Percentiles rank a stretch among this genome's conserved stretches.
Evolutionary conservation across 2,329 filamentous ascomycete genomes (phyloP).

Genomic region (Aspergillus luchuensis): DNA sequence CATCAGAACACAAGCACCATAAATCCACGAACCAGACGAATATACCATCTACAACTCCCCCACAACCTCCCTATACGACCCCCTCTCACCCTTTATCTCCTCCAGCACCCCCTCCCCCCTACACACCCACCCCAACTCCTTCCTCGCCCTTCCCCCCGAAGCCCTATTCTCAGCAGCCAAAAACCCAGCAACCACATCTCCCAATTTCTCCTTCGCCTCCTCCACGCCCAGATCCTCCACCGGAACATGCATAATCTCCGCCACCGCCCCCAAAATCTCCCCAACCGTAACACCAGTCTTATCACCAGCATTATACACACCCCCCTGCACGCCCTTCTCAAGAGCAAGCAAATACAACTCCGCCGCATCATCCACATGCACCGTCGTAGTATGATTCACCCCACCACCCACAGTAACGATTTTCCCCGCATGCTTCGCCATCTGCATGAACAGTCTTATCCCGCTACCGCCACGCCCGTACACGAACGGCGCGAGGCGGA

Average conservation of each 20-base stretch:
- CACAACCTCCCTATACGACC: slow-evolving; percentile 24
- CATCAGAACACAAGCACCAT: not conserved
- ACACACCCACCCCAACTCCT: slow-evolving; percentile 40
- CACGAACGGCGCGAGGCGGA: slow-evolving; percentile 44
- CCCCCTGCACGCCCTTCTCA: slow-evolving; percentile 42
- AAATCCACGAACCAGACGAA: too few relatives aligned
- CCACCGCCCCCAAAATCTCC: slow-evolving; percentile 32
- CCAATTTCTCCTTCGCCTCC: slow-evolving; percentile 34
- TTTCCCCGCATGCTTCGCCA: slow-evolving; percentile 33
- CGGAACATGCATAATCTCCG: slow-evolving; percentile 37
- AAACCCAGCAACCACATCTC: slow-evolving; percentile 30
- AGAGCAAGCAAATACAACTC: slow-evolving; percentile 39
- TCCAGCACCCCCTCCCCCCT: slow-evolving; percentile 27
- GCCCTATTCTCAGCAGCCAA: slow-evolving; percentile 34
- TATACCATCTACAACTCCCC: slow-evolving; percentile 13
- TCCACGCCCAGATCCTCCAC: slow-evolving; percentile 30
- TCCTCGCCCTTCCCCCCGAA: slow-evolving; percentile 41
- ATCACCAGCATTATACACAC: slow-evolving; percentile 41
- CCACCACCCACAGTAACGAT: slow-evolving; percentile 37
- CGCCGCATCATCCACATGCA: slow-evolving; percentile 44
- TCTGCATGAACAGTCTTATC: slow-evolving; percentile 24
- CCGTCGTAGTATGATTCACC: slow-evolving; percentile 40
- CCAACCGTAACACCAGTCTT: slow-evolving; percentile 35
- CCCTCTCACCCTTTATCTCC: slow-evolving; percentile 31
- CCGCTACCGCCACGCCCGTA: slow-evolving; percentile 37